These are phyloP conservation scores for Capsicum baccatum DNA, from an alignment of 257 asterid genomes.

Conservation along the genomic window DNA sequence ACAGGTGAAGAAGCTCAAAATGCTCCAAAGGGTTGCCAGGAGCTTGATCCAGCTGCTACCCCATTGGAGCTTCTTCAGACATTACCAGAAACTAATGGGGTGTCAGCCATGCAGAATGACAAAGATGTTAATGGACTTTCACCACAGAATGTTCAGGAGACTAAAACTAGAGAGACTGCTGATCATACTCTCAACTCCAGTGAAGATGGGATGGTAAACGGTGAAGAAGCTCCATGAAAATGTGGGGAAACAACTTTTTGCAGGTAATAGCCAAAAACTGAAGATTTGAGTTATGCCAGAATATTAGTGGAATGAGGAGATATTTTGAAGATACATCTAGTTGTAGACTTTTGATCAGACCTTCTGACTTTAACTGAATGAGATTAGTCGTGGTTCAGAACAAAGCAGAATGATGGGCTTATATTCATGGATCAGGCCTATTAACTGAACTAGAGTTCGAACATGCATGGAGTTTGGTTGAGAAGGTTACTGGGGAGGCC, in stretches of 20 bases:
- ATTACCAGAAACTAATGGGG: slow-evolving; percentile 23
- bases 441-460: background rate
- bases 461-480: background rate
- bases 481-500: slow-evolving; percentile 4
- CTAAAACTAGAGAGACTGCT: slow-evolving; percentile 35
- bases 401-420: background rate
- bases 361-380: slow-evolving; percentile 19
- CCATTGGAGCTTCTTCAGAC: slow-evolving; percentile 42
- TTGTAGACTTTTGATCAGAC: slow-evolving; percentile 23
- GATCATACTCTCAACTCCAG: slow-evolving; percentile 29
- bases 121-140: slow-evolving; percentile 36
- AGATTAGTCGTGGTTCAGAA: slow-evolving; percentile 21
- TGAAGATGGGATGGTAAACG: slow-evolving; percentile 37
- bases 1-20: slow-evolving; percentile 42
- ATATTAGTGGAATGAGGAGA: slow-evolving; percentile 8
- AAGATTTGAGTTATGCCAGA: slow-evolving; percentile 15
- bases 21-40: slow-evolving; percentile 43
- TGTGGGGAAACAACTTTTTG: slow-evolving; percentile 25
- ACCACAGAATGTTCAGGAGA: slow-evolving; percentile 34
- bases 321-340: slow-evolving; percentile 18
- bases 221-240: slow-evolving; percentile 31
- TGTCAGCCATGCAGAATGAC: slow-evolving; percentile 22
- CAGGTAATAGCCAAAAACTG: background rate
- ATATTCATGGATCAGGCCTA: background rate
- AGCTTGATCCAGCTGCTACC: slow-evolving; percentile 48